phyloP scores from a whole-genome alignment of 768 basidiomycete genomes.

The Boletus huronensis region DNA sequence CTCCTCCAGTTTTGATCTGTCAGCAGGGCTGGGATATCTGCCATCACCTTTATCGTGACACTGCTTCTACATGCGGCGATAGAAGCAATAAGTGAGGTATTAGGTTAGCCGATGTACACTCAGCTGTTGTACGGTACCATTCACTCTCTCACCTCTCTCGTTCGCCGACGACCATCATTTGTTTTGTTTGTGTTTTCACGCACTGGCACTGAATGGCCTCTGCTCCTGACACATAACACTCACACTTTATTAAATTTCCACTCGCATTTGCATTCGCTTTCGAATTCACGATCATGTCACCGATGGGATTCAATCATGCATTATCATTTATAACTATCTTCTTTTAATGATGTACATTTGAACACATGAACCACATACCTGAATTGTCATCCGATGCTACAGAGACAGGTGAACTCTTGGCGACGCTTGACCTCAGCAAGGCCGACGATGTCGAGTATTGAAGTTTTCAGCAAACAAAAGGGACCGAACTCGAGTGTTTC shows the following conservation, averaged over 20 bases:
- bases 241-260: constrained; percentile 12
- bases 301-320: constrained; percentile 26
- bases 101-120: constrained; percentile 20
- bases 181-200: constrained; percentile 21
- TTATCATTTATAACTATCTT: constrained; percentile 27
- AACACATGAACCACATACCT: constrained; percentile 1
- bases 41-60: constrained; percentile 1
- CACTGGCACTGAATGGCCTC: constrained; percentile 15
- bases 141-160: constrained; percentile 12
- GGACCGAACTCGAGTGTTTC: neutral
- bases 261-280: constrained; percentile 18
- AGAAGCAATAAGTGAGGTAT: constrained; percentile 13
- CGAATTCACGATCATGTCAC: constrained; percentile 21
- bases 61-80: constrained; percentile 9
- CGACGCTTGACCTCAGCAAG: neutral
- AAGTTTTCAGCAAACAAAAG: too few species aligned
- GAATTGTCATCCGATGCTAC: neutral
- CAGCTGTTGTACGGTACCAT: constrained; percentile 23
- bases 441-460: too few species aligned
- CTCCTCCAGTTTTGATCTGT: constrained; percentile 12
- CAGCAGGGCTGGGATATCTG: constrained; percentile 1
- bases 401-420: neutral
- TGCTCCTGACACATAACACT: constrained; percentile 6
- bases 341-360: constrained; percentile 24
- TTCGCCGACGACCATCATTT: constrained; percentile 22